Conservation (phyloP, 2,329 filamentous ascomycete species). For the Monilinia laxa region DNA sequence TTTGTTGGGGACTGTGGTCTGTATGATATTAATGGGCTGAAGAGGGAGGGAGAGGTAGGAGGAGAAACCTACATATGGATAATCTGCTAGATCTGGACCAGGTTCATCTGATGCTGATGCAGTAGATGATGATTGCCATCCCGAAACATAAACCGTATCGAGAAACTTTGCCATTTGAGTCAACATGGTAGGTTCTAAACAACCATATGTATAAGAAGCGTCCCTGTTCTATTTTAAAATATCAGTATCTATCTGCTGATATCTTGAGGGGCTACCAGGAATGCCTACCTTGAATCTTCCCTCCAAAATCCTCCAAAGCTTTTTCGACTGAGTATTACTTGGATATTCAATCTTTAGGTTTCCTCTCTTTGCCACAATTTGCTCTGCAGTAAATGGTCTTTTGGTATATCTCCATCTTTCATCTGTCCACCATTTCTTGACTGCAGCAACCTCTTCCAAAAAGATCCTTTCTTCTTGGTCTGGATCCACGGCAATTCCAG, state of each 20-base stretch:
- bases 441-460: slow-evolving; percentile 77
- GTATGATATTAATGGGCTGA: slow-evolving; percentile 20
- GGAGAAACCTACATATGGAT: slow-evolving; percentile 70
- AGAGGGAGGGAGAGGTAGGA: background rate
- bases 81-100: slow-evolving; percentile 95
- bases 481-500: slow-evolving; percentile 55
- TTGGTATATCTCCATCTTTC: slow-evolving; percentile 91
- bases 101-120: slow-evolving; percentile 94
- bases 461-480: slow-evolving; percentile 53
- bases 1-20: slow-evolving; percentile 98
- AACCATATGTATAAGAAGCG: slow-evolving; percentile 93
- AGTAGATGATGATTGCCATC: slow-evolving; percentile 97
- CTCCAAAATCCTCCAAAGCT: slow-evolving; percentile 91
- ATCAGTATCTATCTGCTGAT: slow-evolving; percentile 5
- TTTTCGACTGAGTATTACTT: slow-evolving; percentile 86
- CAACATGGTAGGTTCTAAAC: slow-evolving; percentile 95
- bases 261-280: background rate
- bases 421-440: slow-evolving; percentile 93
- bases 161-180: slow-evolving; percentile 99
- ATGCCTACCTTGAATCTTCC: slow-evolving; percentile 70
- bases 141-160: slow-evolving; percentile 97
- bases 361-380: slow-evolving; percentile 94
- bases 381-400: slow-evolving; percentile 90
- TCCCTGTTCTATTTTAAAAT: slow-evolving; percentile 62
- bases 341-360: slow-evolving; percentile 89